Evolutionary conservation across 768 basidiomycete species (phyloP), one percentile per base, ranked within the genome.

Genomic region (Rhizopogon sp.): DNA sequence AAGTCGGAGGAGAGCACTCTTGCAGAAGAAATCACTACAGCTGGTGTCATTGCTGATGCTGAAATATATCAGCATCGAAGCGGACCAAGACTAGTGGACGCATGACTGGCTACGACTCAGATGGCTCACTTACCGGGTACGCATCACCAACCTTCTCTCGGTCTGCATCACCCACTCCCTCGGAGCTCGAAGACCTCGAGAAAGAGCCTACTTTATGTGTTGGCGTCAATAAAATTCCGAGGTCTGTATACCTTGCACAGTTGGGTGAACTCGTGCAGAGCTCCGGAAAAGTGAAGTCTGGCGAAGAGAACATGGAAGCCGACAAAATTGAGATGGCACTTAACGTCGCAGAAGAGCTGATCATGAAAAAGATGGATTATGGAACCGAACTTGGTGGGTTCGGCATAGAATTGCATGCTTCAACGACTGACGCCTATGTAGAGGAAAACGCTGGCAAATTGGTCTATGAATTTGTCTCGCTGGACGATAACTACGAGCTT

Each of bases 391-490:
- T 99, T 13, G 85, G 96, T 94, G 43, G 43, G 55, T 43, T 28
- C 10, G 20, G 20, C 13, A 22, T 35, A 7, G 20, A 20, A 20
- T 20, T 20, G 2, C 16, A 16, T 29, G n/a, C 28, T 22, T 50
- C 55, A 44, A 51, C 54, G 16, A 42, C 46, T 47, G 20, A 47
- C 20, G 22, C 6, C 16, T n/a, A 3, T 43, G 29, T 59, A 98
- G 96, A 85, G 56, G 96, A 99, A 70, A 96, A 96, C 65, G 87
- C 93, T 0, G 85, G 88, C 44, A 85, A 93, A 62, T 78, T 98
- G 6, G 81, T 81, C 0, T 82, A 89, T 55, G 83, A 81, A 1
- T 74, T 95, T 5, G 67, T 93, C 16, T 82, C 80, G 3, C 70
- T 98, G 50, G 84, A 91, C 57, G 79, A 98, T 63, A 90, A 90